Conservation (phyloP, 306 rosid genomes). For the Lathyrus sativus region DNA sequence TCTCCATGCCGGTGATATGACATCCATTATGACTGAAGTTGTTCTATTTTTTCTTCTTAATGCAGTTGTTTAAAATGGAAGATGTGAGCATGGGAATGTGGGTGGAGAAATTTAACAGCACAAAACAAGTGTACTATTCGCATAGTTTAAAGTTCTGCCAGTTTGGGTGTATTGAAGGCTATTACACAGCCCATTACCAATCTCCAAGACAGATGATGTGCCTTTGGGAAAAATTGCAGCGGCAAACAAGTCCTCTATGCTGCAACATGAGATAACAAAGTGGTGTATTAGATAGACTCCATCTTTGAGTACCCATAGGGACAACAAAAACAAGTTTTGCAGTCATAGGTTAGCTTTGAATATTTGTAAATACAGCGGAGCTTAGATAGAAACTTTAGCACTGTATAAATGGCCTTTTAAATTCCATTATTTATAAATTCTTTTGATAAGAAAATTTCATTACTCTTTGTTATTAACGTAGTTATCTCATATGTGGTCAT, state of each 20-base stretch:
- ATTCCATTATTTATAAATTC: constrained; percentile 37
- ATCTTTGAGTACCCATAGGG: constrained; percentile 35
- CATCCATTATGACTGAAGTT: background rate
- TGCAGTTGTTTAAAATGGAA: constrained; percentile 94
- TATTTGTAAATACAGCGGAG: constrained; percentile 48
- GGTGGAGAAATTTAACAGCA: constrained; percentile 73
- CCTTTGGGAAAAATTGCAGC: constrained; percentile 70
- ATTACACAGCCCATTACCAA: constrained; percentile 87
- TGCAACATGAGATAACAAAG: constrained; percentile 77
- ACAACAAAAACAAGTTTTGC: constrained; percentile 55
- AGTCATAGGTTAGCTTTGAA: constrained; percentile 53
- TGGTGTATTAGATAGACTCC: constrained; percentile 10
- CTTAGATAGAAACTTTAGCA: constrained; percentile 42
- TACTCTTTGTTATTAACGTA: background rate
- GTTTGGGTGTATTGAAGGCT: constrained; percentile 78
- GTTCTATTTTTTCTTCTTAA: constrained; percentile 1
- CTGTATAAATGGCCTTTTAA: constrained; percentile 48
- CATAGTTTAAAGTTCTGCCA: constrained; percentile 84
- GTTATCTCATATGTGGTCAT: background rate
- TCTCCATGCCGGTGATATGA: background rate
- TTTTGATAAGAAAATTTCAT: background rate
- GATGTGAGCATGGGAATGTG: constrained; percentile 98
- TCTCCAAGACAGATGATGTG: constrained; percentile 91
- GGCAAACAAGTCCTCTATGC: constrained; percentile 58
- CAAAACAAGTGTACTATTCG: constrained; percentile 59